Base-by-base conservation (phyloP, 2,329 filamentous ascomycete genomes). In the Allantophomopsis lycopodina region DNA sequence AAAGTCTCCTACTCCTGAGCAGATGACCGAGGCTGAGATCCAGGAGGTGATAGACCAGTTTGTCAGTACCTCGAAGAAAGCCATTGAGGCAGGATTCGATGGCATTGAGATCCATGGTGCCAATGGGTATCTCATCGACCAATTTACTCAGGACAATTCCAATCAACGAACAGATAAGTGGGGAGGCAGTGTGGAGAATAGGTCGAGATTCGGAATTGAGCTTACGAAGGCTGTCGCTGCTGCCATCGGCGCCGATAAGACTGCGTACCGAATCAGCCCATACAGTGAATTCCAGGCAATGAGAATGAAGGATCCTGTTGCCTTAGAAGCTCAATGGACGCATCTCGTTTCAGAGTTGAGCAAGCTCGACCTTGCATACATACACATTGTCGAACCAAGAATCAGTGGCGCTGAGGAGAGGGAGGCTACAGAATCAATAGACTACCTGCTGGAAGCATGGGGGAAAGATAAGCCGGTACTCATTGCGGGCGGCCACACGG, bases 31-130 rank as follows among this genome's bases (percentile, higher is more conserved):
- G 0, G 54, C 60, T 39, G 44, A 49, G 61, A 62, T 49, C 41
- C 54, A 18, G 59, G 58, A 15, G 11, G 20, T 44, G 13, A 28
- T 43, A 7, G 39, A 39, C 10, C 40, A 46, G 5, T 48, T 43
- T 16, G 46, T 41, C 31, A 36, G 37, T 28, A 40, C 50, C 42
- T 28, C 60, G 50, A 55, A 52, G 45, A 53, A 52, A 12, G 73
- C 71, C 1, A 61, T 77, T 20, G 63, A 69, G 35, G 63, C 62
- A 35, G 62, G 59, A 4, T 78, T 80, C 48, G 63, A 65, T 35
- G 60, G 61, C 3, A 53, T 65, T 1, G 62, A 65, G 47, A 48
- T 65, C 18, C 61, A 64, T 33, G 57, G 50, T 13, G 32, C 14
- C 32, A 34, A 34, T 12, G 32, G 32, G 3, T 34, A 34, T 14